Base-by-base conservation (phyloP, 2,329 filamentous ascomycete genomes). In the Helicocarpus griseus region DNA sequence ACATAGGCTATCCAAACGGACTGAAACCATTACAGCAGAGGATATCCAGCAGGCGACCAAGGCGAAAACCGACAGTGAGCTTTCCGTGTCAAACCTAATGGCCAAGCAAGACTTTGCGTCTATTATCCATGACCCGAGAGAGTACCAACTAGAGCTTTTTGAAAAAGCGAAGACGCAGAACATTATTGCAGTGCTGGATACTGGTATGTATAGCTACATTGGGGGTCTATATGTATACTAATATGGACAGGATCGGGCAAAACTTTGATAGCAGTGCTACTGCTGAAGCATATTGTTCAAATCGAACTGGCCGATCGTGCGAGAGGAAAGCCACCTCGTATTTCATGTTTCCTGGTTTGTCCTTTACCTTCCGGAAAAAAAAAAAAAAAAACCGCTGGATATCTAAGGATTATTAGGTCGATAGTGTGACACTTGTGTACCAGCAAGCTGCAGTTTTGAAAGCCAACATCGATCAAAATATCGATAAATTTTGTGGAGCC, bases 111-210 rank as follows among this genome's bases (percentile, higher is more conserved):
- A 77, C 44, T 69, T 71, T 5, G 68, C 69, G 1, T 61, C 68
- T 33, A 87, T 89, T 49, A 89, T 93, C 53, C 78, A 82, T 9
- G 85, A 82, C 49, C 88, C 90, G 0, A 79, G 91, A 46, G 89
- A 95, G 61, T 98, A 97, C 62, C 93, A 98, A 65, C 73, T 87
- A 11, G 91, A 97, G 64, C 77, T 98, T 0, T 97, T 93, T 61
- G 88, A 96, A 65, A 80, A 80, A 56, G 91, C 93, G 3, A 95
- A 93, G 63, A 64, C 78, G 48, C 79, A 84, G 58, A 98, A 98
- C 63, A 86, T 85, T 6, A 95, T 98, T 58, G 90, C 93, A 0
- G 93, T 98, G 1, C 77, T 97, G 1, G 89, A 94, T 62, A 96
- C 91, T n/a, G 89, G 82, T 83, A 64, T 48, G 29, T 48, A 7